Evolutionary conservation across 2,329 filamentous ascomycete species (phyloP), one percentile per base, ranked within the genome.

Genomic region (Pyricularia grisea): DNA sequence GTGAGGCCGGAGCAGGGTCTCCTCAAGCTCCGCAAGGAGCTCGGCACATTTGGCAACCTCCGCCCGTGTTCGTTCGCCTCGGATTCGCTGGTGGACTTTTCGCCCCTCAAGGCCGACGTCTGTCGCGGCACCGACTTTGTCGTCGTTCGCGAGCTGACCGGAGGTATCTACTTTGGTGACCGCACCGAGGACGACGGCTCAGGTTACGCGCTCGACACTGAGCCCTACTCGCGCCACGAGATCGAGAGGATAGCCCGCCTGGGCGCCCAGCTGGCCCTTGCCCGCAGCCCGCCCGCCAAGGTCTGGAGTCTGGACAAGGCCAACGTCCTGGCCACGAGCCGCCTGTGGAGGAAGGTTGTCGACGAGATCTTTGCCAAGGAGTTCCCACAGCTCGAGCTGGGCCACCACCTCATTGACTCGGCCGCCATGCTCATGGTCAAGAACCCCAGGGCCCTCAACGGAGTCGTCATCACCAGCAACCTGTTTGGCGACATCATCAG

Each of bases 381-480:
- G 84, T 98, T 96, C 82, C 93, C 94, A 2, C 88, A 94, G 78
- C 81, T 97, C 65, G 87, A 92, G 82, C 82, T 96, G 63, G 88
- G 89, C 73, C 94, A 97, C 79, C 94, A 98, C 78, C 86, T 98
- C 67, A 97, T 98, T 77, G 94, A 98, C 82, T 92, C 89, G 69
- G 94, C 94, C n/a, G 94, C 94, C 73, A 97, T 98, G 94, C 84
- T 97, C 74, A 93, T 98, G 91, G 87, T 98, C 77, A 97, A 97
- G 89, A 94, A 94, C 81, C 94, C 94, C 11, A 85, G 90, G 12
- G 87, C 88, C 27, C 84, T 98, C 68, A 98, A 97, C 78, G 95
- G 94, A 68, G 88, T 98, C 50, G 87, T 98, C 65, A 89, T 98
- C 72, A 97, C 94, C 14, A 94, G 90, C 83, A 99, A 98, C 80